Evolutionary conservation across 1,284 basidiomycete genomes (phyloP).

Genomic region (Ganoderma boninense): DNA sequence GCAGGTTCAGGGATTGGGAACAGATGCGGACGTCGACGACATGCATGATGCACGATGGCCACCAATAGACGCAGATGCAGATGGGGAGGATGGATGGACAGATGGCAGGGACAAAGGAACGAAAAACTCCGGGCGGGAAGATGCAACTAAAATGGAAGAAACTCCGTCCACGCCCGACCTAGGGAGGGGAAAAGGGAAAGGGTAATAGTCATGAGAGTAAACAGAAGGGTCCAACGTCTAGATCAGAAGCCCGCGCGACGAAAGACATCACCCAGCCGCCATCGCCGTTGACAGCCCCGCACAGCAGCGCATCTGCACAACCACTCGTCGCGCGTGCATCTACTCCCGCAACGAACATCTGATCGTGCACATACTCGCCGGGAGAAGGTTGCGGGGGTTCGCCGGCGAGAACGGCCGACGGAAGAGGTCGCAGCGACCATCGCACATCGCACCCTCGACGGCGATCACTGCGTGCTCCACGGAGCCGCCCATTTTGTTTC

Average conservation of each 20-base stretch:
- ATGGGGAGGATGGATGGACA: conserved; percentile 21
- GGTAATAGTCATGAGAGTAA: conserved; percentile 5
- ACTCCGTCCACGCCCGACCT: conserved; percentile 15
- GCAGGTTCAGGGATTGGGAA: conserved; percentile 8
- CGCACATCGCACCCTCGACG: conserved; percentile 12
- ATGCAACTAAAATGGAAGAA: conserved; percentile 26
- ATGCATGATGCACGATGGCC: conserved; percentile 26
- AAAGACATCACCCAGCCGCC: conserved; percentile 19
- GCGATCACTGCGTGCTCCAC: conserved; percentile 18
- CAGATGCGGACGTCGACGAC: not conserved
- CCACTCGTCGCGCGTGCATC: conserved; percentile 21
- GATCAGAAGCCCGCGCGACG: conserved; percentile 26
- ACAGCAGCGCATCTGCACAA: conserved; percentile 23
- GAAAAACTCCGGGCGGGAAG: conserved; percentile 19
- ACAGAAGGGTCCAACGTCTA: conserved; percentile 31
- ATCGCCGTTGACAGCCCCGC: conserved; percentile 24
- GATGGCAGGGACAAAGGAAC: conserved; percentile 16
- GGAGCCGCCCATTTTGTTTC: conserved; percentile 20
- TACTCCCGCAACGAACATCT: conserved; percentile 23
- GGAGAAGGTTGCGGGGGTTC: conserved; percentile 15
- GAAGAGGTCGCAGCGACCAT: conserved; percentile 13
- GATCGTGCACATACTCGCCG: conserved; percentile 19
- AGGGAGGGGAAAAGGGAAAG: conserved; percentile 2
- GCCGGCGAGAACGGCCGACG: conserved; percentile 6
- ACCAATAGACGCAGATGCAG: conserved; percentile 25